Conservation (phyloP, 2,329 filamentous ascomycete species). For the Botrytis byssoidea region DNA sequence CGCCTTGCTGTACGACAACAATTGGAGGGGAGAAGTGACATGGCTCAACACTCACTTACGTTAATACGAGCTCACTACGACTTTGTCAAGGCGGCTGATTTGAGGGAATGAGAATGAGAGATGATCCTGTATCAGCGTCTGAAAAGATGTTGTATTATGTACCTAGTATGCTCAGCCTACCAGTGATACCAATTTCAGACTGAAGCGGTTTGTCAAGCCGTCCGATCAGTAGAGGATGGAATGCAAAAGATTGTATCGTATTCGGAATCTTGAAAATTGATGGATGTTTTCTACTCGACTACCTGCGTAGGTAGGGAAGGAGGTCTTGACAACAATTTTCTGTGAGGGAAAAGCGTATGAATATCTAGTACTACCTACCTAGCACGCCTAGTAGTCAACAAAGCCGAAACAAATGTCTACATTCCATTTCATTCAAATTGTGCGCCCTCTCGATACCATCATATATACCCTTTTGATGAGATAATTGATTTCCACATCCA, state of each 20-base stretch:
- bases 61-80: slow-evolving; percentile 4
- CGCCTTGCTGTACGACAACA: neutral
- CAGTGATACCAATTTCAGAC: neutral
- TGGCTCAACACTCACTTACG: neutral
- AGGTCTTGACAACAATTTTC: neutral
- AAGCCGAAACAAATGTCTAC: neutral
- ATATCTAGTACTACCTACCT: neutral
- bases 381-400: neutral
- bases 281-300: neutral
- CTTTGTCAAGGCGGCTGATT: neutral
- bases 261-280: neutral
- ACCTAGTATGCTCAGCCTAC: slow-evolving; percentile 3
- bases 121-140: neutral
- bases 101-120: neutral
- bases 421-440: neutral
- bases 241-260: neutral
- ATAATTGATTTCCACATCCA: neutral
- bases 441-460: neutral
- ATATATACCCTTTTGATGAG: neutral
- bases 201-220: neutral
- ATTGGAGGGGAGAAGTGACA: neutral
- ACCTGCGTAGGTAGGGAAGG: neutral
- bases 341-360: neutral
- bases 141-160: neutral
- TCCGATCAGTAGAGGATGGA: neutral